Percentiles rank a stretch among this genome's conserved stretches.
Evolutionary conservation across 73 alveolate species (phyloP).

Genomic region (Stentor coeruleus): DNA sequence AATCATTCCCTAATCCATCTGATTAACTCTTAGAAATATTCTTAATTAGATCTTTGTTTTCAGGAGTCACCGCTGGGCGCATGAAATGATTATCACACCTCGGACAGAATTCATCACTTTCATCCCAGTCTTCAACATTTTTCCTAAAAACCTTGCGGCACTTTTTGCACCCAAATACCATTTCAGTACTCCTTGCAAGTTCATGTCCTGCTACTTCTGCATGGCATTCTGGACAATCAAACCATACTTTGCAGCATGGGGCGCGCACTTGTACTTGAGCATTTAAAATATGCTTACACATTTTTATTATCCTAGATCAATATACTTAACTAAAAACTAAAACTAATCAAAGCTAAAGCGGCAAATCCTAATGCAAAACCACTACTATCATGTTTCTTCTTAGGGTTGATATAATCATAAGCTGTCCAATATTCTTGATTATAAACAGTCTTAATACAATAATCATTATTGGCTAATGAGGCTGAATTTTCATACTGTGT

Average conservation of each 20-base stretch:
- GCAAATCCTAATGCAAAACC: no score
- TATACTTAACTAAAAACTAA: no score
- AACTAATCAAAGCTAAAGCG: no score
- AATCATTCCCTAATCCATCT: no score
- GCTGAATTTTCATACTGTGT: no score
- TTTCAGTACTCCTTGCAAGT: constrained; percentile 52
- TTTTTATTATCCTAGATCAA: no score
- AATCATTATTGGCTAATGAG: no score
- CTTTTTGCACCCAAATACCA: constrained; percentile 80
- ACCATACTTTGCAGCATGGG: constrained; percentile 84
- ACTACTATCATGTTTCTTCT: no score
- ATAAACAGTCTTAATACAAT: no score
- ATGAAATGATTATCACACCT: constrained; percentile 70
- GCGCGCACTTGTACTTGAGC: constrained; percentile 86
- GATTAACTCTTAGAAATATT: neutral
- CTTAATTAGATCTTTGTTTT: constrained; percentile 38
- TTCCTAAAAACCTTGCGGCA: constrained; percentile 86
- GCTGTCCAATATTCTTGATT: no score
- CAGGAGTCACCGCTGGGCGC: constrained; percentile 63
- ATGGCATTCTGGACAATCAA: constrained; percentile 92
- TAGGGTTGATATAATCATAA: no score
- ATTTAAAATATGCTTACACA: constrained; percentile 91
- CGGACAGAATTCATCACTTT: constrained; percentile 89
- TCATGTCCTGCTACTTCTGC: constrained; percentile 75
- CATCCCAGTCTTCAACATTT: constrained; percentile 72